A percentile compares a stretch with the other conserved stretches of the same genome.
Evolutionary conservation across 495 filamentous ascomycete species (phyloP).

Genomic region (Penicillium odoratum): DNA sequence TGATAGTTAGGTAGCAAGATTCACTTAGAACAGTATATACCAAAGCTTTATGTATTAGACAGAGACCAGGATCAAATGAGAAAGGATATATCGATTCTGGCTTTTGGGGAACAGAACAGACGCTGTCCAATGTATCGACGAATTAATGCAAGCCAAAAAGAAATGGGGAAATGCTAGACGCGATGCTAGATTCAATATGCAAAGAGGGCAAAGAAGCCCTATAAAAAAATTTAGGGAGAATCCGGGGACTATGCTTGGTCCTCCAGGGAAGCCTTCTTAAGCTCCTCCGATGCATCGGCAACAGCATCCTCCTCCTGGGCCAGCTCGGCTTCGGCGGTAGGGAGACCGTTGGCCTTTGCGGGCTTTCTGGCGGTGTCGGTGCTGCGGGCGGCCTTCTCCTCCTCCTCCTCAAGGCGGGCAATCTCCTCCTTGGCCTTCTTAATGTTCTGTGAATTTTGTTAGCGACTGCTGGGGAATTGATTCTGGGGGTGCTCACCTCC

Average conservation of each 20-base stretch:
- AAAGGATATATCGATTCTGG: slow-evolving; percentile 16
- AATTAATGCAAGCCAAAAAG: slow-evolving; percentile 26
- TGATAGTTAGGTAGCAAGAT: slow-evolving; percentile 1
- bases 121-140: slow-evolving; percentile 26
- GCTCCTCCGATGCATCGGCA: slow-evolving; percentile 56
- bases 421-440: slow-evolving; percentile 69
- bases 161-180: slow-evolving; percentile 17
- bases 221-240: background rate
- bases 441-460: slow-evolving; percentile 59
- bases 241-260: slow-evolving; percentile 42
- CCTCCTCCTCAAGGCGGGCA: slow-evolving; percentile 60
- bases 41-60: background rate
- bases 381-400: slow-evolving; percentile 28
- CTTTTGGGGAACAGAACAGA: slow-evolving; percentile 21
- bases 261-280: slow-evolving; percentile 59
- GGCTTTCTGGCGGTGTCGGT: slow-evolving; percentile 54
- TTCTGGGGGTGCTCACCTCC: slow-evolving; percentile 59
- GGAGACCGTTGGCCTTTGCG: slow-evolving; percentile 53
- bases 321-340: slow-evolving; percentile 54
- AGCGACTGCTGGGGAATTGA: slow-evolving; percentile 1
- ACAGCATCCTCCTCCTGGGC: slow-evolving; percentile 59
- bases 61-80: background rate
- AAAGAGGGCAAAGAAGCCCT: slow-evolving; percentile 6
- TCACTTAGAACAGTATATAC: slow-evolving; percentile 1
- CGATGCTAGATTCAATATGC: slow-evolving; percentile 26